Evolutionary conservation across 2,329 filamentous ascomycete species (phyloP), one percentile per base, ranked within the genome.

Genomic region (Pyrenophora graminea): DNA sequence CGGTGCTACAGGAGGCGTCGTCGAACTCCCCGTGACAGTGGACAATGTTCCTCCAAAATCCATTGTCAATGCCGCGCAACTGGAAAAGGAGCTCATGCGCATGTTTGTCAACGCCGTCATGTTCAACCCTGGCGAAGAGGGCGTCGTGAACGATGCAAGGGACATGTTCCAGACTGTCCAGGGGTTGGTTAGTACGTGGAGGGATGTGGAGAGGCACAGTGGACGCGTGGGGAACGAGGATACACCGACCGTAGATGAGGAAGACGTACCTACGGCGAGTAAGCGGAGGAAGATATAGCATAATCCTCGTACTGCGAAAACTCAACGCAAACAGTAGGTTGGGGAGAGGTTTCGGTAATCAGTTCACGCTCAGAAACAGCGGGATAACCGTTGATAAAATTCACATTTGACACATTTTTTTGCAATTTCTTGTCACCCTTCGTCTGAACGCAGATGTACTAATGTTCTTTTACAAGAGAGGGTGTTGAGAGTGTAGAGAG

Each of bases 51-150:
- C 93, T 2, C 93, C 94, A 0, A 90, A 86, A 63, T 90, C 87
- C 17, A 96, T 97, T 63, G 90, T 97, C 73, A 97, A 97, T 73
- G 92, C 89, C 43, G 85, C 88, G 1, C 94, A 97, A 71, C 81
- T 97, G 13, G 93, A 97, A 74, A 90, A 91, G 60, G 93, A 97
- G 71, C 79, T 97, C 9, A 90, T 95, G 63, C 89, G 95, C 64
- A 97, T 97, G 90, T 96, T 97, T 72, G 91, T 91, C 61, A 97
- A 97, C 67, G 93, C 94, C 15, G 89, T 97, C 74, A 97, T 99
- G 94, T 99, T 96, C 79, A 97, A 97, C 64, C 86, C 89, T 0
- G 90, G 96, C 56, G 91, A 96, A 72, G 90, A 93, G 32, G 90
- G 89, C 3, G 86, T 97, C 25, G 92, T 96, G 27, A 87, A 89